Evolutionary conservation across 2,329 filamentous ascomycete genomes (phyloP), one percentile per base, ranked within the genome.

Genomic region (Chaetomiaceae sp.): DNA sequence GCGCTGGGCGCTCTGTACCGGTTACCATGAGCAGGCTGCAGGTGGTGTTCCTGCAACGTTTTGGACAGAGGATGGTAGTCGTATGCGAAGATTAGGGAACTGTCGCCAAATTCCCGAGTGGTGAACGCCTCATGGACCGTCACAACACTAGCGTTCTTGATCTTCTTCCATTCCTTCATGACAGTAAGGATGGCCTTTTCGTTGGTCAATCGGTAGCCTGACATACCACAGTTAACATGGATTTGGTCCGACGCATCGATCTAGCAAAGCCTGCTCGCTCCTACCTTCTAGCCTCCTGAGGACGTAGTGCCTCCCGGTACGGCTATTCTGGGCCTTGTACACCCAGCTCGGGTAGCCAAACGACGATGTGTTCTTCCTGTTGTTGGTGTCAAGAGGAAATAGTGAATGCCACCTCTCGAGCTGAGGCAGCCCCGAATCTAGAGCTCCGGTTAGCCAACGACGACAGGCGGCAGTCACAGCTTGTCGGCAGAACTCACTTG

Each of bases 311-410:
- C 88, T 85, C 10, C 91, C 94, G 62, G 92, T 92, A 66, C 94
- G 94, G 68, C 81, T 86, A 6, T 90, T 95, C 21, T 86, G 85
- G 8, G 91, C 92, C 73, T 97, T 97, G 74, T 96, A 99, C 0
- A 96, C 82, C 90, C 91, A 97, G 62, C 87, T 96, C 5, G 86
- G 83, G 64, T 90, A 95, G 25, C 90, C 90, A 69, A 96, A 96
- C 14, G 87, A 82, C 11, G 82, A 79, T 4, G 85, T 81, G 60
- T 86, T 90, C 67, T 90, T 91, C 60, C 90, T 82, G 56, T 89
- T 84, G 45, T 80, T 86, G 8, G 85, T 88, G 68, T 97, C 91
- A 38, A 99, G 75, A 4, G 92, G 89, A 8, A 96, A 90, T 10
- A 99, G 78, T 4, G 90, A 95, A 69, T 97, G 91, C 66, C 94